A percentile compares a stretch with the other conserved stretches of the same genome.
Conservation (phyloP, 2,329 filamentous ascomycete species). For the Dactylonectria macrodidyma region DNA sequence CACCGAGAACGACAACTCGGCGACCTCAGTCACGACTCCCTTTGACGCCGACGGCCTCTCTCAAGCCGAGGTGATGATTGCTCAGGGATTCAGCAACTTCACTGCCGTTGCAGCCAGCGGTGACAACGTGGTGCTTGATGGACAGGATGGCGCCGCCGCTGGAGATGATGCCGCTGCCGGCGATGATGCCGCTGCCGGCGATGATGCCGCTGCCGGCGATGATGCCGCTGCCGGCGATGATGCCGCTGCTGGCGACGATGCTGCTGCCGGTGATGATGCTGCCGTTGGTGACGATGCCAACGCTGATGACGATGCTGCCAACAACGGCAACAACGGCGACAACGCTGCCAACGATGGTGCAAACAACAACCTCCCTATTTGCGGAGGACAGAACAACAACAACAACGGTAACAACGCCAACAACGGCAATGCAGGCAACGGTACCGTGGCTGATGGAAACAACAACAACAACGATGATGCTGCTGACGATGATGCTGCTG, state of each 20-base stretch:
- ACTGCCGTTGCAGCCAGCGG: constrained; percentile 57
- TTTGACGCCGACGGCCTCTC: constrained; percentile 74
- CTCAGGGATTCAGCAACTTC: constrained; percentile 76
- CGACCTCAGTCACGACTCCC: constrained; percentile 64
- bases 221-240: constrained; percentile 34
- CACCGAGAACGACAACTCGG: constrained; percentile 72
- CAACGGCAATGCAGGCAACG: neutral
- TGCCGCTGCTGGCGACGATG: constrained; percentile 30
- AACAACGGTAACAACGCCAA: neutral
- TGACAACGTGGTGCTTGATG: constrained; percentile 51
- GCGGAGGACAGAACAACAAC: constrained; percentile 5
- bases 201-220: neutral
- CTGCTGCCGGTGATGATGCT: constrained; percentile 22
- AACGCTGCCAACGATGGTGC: neutral
- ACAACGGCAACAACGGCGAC: neutral
- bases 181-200: constrained; percentile 15
- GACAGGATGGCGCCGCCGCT: constrained; percentile 51
- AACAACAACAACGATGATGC: neutral
- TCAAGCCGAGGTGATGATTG: constrained; percentile 74
- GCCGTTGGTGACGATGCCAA: neutral
- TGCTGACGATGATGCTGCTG: constrained; percentile 30
- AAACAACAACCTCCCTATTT: neutral
- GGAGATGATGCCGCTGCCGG: constrained; percentile 39
- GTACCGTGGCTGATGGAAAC: constrained; percentile 33
- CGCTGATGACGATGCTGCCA: neutral